Conservation (phyloP, 495 filamentous ascomycete species). For the Aspergillus steynii region DNA sequence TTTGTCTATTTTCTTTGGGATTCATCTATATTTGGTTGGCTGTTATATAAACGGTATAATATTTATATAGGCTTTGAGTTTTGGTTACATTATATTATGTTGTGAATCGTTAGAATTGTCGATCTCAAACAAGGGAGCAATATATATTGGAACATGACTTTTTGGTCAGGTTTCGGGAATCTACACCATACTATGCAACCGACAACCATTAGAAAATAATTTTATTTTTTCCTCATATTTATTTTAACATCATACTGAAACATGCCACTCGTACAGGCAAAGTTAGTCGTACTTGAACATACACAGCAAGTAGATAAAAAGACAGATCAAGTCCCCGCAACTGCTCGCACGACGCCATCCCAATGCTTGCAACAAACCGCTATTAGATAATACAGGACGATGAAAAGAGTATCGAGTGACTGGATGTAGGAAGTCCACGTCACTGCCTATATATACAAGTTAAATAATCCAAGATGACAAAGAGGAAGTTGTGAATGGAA, state of each 20-base stretch:
- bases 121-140: too few species aligned
- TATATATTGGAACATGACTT: too few species aligned
- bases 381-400: slow-evolving; percentile 15
- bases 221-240: neutral
- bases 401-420: slow-evolving; percentile 1
- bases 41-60: too few species aligned
- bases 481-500: slow-evolving; percentile 13
- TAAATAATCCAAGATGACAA: neutral
- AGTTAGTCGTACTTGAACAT: neutral
- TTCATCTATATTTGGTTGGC: neutral
- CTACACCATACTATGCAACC: too few species aligned
- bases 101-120: too few species aligned
- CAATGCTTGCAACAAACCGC: slow-evolving; percentile 20
- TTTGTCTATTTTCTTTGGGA: neutral
- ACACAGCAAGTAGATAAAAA: slow-evolving; percentile 1
- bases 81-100: too few species aligned
- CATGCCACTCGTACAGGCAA: neutral
- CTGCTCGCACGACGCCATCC: slow-evolving; percentile 18
- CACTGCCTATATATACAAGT: slow-evolving; percentile 16
- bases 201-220: neutral
- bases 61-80: too few species aligned
- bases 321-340: neutral
- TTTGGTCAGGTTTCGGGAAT: too few species aligned
- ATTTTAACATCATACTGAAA: neutral
- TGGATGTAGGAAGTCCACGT: slow-evolving; percentile 3